Evolutionary conservation across 495 filamentous ascomycete genomes (phyloP).

Genomic region (Neurospora sp.): DNA sequence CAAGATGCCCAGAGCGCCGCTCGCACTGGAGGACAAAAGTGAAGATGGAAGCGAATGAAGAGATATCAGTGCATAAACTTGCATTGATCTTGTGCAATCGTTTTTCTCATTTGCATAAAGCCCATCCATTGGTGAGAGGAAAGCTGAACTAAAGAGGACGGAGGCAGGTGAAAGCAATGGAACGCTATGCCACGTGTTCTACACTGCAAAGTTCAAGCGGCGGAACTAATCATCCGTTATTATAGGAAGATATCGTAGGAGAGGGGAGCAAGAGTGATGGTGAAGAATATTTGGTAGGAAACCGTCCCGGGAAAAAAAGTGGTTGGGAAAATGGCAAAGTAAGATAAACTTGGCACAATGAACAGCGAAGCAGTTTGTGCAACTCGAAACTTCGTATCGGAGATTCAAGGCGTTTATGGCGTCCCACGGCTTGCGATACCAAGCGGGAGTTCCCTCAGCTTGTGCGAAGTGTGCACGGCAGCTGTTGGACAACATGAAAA

Average conservation of each 20-base stretch:
- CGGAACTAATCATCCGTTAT: not conserved
- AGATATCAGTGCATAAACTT: not conserved
- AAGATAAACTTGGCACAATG: not conserved
- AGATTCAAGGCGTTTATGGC: not conserved
- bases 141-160: not conserved
- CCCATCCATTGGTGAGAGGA: not conserved
- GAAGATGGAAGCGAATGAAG: not conserved
- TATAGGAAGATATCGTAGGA: not conserved
- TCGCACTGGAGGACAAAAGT: not conserved
- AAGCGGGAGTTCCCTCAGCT: not conserved
- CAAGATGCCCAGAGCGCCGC: not conserved
- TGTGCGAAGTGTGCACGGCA: not conserved
- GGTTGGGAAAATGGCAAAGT: not conserved
- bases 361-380: not conserved
- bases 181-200: not conserved
- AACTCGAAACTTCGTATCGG: not conserved
- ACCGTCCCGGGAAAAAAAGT: not conserved
- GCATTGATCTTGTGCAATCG: not conserved
- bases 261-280: no score
- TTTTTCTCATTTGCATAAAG: not conserved
- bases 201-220: not conserved
- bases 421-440: not conserved
- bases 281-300: not conserved
- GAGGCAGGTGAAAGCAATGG: not conserved
- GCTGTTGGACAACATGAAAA: not conserved